Conservation (phyloP, 495 filamentous ascomycete genomes). For the Aspergillus cristatus region DNA sequence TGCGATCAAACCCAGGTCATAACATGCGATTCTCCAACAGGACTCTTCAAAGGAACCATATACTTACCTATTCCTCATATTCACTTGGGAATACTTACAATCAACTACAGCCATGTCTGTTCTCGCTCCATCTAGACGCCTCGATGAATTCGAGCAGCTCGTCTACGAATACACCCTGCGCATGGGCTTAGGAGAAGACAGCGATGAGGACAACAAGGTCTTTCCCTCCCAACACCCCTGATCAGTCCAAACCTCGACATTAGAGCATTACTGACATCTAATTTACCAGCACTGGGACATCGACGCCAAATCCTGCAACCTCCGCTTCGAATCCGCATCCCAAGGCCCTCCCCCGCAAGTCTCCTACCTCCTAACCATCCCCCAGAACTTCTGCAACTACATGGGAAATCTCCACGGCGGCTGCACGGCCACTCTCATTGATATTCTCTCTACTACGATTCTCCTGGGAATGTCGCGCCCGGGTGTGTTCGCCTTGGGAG, state of each 20-base stretch:
- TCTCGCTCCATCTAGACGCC: slow-evolving; percentile 13
- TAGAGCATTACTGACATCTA: too few relatives aligned
- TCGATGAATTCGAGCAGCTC: slow-evolving; percentile 25
- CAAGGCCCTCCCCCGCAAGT: slow-evolving; percentile 23
- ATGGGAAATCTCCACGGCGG: slow-evolving; percentile 62
- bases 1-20: too few relatives aligned
- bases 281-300: slow-evolving; percentile 27
- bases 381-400: slow-evolving; percentile 47
- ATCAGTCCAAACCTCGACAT: slow-evolving; percentile 1
- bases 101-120: slow-evolving; percentile 3
- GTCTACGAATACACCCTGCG: slow-evolving; percentile 18
- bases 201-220: slow-evolving; percentile 8
- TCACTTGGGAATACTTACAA: too few relatives aligned
- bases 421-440: slow-evolving; percentile 56
- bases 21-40: too few relatives aligned
- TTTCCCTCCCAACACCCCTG: neutral
- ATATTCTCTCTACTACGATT: slow-evolving; percentile 53
- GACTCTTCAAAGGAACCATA: too few relatives aligned
- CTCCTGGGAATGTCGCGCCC: slow-evolving; percentile 46
- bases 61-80: too few relatives aligned
- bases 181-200: slow-evolving; percentile 9
- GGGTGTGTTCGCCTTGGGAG: slow-evolving; percentile 53
- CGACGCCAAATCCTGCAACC: slow-evolving; percentile 20
- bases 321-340: slow-evolving; percentile 35
- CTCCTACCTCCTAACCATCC: slow-evolving; percentile 39